Percentiles rank a stretch among this genome's conserved stretches.
Evolutionary conservation across 768 basidiomycete species (phyloP).

Genomic region (Amanita muscaria): DNA sequence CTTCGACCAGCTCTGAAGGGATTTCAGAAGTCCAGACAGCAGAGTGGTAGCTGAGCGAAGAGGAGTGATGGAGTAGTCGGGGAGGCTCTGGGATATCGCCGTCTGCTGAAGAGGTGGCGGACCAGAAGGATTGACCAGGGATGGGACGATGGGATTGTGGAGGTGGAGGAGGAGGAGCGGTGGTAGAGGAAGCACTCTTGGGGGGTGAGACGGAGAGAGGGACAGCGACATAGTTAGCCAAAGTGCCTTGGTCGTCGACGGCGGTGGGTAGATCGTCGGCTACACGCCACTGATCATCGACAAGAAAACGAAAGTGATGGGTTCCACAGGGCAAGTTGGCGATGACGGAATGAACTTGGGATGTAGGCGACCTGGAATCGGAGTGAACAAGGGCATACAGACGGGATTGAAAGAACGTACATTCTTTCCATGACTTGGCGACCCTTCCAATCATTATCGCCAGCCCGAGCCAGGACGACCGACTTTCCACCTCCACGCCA

Average conservation of each 20-base stretch:
- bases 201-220: conserved; percentile 24
- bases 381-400: conserved; percentile 11
- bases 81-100: conserved; percentile 21
- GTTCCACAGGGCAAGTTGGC: conserved; percentile 73
- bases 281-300: conserved; percentile 82
- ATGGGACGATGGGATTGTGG: conserved; percentile 10
- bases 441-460: conserved; percentile 72
- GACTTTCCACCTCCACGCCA: conserved; percentile 60
- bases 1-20: conserved; percentile 68
- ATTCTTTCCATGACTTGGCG: conserved; percentile 55
- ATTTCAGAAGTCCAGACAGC: conserved; percentile 70
- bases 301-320: conserved; percentile 90
- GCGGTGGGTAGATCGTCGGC: conserved; percentile 73
- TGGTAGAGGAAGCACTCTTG: conserved; percentile 16
- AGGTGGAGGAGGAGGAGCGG: conserved; percentile 13
- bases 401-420: conserved; percentile 29
- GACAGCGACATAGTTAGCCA: conserved; percentile 90
- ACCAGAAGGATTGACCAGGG: conserved; percentile 35
- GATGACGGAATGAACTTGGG: conserved; percentile 26
- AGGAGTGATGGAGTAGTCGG: conserved; percentile 9
- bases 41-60: conserved; percentile 13
- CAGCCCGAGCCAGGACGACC: conserved; percentile 63
- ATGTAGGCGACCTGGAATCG: conserved; percentile 20
- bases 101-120: conserved; percentile 26
- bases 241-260: conserved; percentile 87